phyloP scores from a whole-genome alignment of 441 rosid genomes.

The Aquilaria agallochum region DNA sequence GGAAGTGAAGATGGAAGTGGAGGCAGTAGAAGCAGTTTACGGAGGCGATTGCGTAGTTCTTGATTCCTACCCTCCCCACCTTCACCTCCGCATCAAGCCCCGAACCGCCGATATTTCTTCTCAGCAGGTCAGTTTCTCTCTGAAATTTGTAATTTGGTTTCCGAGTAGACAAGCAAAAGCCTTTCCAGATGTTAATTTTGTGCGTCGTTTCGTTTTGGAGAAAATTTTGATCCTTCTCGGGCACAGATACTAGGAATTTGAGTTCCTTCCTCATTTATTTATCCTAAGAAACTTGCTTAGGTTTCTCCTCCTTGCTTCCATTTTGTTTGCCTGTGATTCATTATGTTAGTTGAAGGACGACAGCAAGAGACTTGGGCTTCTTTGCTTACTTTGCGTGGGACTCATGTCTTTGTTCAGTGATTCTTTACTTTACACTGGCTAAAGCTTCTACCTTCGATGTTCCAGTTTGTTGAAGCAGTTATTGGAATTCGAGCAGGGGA shows the following conservation, averaged over 20 bases:
- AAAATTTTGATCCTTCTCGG: neutral
- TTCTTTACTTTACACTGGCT: too few relatives aligned
- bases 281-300: too few relatives aligned
- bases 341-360: too few relatives aligned
- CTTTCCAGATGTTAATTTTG: neutral
- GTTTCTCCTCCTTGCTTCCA: too few relatives aligned
- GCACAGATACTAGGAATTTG: too few relatives aligned
- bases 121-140: constrained; percentile 49
- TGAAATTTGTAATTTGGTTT: neutral
- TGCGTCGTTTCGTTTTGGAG: neutral
- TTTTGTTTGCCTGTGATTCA: too few relatives aligned
- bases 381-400: too few relatives aligned
- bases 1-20: constrained; percentile 62
- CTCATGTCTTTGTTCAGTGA: too few relatives aligned
- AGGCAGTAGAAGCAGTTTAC: constrained; percentile 75
- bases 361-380: too few relatives aligned
- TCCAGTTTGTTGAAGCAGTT: constrained; percentile 89
- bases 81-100: constrained; percentile 63
- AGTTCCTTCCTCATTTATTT: too few relatives aligned
- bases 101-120: constrained; percentile 90
- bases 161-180: neutral
- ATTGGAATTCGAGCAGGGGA: constrained; percentile 50
- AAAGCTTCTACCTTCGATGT: neutral
- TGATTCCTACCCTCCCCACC: constrained; percentile 60
- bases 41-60: constrained; percentile 64